Conservation (phyloP, 805 yeast genomes). For the Yarrowia divulgata region DNA sequence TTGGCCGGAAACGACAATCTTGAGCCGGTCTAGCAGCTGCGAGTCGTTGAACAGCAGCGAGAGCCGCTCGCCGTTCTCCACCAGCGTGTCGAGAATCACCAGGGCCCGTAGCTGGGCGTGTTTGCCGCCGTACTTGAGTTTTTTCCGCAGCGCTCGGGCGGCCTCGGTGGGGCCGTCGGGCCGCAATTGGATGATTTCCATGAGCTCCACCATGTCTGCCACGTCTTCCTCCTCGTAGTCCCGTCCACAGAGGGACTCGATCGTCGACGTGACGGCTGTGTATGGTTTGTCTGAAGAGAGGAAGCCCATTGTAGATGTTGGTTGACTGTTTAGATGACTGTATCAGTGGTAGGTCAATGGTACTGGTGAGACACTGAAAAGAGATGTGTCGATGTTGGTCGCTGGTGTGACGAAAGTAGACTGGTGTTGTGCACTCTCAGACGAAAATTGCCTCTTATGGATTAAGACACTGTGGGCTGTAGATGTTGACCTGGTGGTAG, state of each 20-base stretch:
- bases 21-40: constrained; percentile 69
- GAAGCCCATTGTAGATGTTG: constrained; percentile 47
- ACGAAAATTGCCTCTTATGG: no score
- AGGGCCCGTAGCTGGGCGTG: constrained; percentile 73
- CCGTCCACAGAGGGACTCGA: constrained; percentile 51
- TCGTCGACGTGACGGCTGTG: constrained; percentile 54
- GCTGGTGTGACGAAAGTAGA: no score
- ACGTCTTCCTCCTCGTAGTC: constrained; percentile 51
- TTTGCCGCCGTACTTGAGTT: constrained; percentile 79
- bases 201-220: constrained; percentile 62
- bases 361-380: no score
- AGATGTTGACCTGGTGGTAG: no score
- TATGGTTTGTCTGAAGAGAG: constrained; percentile 53
- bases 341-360: no score
- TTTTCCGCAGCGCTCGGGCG: constrained; percentile 89
- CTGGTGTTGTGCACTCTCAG: no score
- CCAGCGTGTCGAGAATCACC: constrained; percentile 65
- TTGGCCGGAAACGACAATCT: constrained; percentile 57
- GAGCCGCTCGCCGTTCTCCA: constrained; percentile 58
- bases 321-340: no score
- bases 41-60: constrained; percentile 67
- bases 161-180: constrained; percentile 69
- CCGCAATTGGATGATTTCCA: constrained; percentile 59
- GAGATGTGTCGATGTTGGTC: no score
- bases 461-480: no score